phyloP scores from a whole-genome alignment of 75 land plant genomes.

The Ceratopteris richardii region DNA sequence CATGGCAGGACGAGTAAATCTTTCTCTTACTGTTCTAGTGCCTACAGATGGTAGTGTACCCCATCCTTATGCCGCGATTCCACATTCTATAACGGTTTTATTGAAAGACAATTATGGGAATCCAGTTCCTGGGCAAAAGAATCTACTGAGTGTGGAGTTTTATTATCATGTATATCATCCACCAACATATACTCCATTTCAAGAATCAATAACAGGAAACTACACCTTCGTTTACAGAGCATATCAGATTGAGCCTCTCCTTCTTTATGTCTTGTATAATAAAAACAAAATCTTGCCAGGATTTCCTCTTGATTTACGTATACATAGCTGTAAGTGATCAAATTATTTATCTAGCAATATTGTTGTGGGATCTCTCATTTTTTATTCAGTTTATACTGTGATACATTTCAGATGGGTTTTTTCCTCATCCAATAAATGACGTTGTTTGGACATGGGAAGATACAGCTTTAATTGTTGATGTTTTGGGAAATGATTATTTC shows the following conservation, averaged over 20 bases:
- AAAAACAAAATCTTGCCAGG: neutral
- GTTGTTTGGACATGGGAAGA: slow-evolving; percentile 2
- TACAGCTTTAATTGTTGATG: neutral
- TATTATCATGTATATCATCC: neutral
- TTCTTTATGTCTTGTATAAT: neutral
- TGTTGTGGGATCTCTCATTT: no score
- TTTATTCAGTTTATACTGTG: no score
- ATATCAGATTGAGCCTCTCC: neutral
- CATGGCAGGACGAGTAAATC: neutral
- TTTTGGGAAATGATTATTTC: neutral
- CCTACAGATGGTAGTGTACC: neutral
- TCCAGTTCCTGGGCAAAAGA: neutral
- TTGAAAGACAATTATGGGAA: neutral
- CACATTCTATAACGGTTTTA: neutral
- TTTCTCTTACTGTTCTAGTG: neutral
- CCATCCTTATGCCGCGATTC: neutral
- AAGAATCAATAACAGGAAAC: neutral
- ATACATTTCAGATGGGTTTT: neutral
- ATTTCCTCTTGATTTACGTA: neutral
- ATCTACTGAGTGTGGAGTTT: neutral
- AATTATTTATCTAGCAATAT: no score
- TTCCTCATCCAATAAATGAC: slow-evolving; percentile 1
- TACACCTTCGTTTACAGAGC: neutral
- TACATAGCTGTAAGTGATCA: neutral
- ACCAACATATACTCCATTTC: neutral